phyloP scores from a whole-genome alignment of 2,329 filamentous ascomycete genomes.

The Ceratocystis colombiana region DNA sequence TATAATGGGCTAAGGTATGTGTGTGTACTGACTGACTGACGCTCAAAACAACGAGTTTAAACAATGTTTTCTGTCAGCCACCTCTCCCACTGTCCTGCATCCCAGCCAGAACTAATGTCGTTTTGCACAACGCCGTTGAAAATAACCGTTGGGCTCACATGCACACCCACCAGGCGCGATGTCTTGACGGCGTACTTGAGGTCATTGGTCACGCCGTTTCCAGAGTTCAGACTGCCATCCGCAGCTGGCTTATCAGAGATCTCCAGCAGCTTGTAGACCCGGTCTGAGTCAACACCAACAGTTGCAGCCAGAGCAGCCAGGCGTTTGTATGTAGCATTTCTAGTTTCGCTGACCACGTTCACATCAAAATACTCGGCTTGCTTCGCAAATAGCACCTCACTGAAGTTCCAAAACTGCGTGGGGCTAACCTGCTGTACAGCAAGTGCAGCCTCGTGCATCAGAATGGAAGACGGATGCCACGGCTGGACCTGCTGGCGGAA shows the following conservation, averaged over 20 bases:
- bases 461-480: conserved; percentile 81
- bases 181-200: conserved; percentile 76
- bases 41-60: not conserved
- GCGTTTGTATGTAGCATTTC: conserved; percentile 74
- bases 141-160: conserved; percentile 83
- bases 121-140: conserved; percentile 77
- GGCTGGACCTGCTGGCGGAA: conserved; percentile 90
- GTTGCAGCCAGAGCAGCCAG: conserved; percentile 62
- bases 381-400: conserved; percentile 50
- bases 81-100: conserved; percentile 69
- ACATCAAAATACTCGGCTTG: conserved; percentile 79
- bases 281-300: conserved; percentile 59
- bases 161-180: conserved; percentile 66
- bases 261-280: conserved; percentile 57
- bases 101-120: conserved; percentile 70
- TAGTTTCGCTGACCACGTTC: conserved; percentile 68
- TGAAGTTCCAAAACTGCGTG: conserved; percentile 71
- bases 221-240: conserved; percentile 62
- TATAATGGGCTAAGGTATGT: not conserved
- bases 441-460: conserved; percentile 71
- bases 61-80: conserved; percentile 50
- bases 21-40: too few species aligned
- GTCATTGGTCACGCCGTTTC: conserved; percentile 76
- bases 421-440: conserved; percentile 65
- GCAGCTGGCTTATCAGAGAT: conserved; percentile 57